Evolutionary conservation across 352 stramenopile genomes (phyloP).

Genomic region (Pythium insidiosum): DNA sequence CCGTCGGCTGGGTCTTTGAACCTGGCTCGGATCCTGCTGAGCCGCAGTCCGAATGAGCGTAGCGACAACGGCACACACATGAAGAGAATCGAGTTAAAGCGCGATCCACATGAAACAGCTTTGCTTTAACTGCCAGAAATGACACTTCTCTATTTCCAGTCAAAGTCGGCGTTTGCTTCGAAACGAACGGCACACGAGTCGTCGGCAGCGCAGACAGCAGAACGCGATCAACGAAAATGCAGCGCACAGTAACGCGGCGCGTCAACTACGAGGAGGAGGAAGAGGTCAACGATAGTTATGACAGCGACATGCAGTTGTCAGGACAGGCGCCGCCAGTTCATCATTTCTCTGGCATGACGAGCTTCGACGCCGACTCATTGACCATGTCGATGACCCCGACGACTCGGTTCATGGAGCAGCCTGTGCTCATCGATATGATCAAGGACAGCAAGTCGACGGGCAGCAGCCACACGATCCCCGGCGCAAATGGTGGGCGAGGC

Average conservation of each 20-base stretch:
- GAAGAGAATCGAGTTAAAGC: background rate
- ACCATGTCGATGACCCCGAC: conserved; percentile 42
- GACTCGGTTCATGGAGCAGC: conserved; percentile 43
- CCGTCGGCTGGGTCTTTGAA: conserved; percentile 33
- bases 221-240: no score
- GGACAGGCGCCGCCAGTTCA: no score
- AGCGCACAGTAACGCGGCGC: conserved; percentile 7
- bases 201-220: no score
- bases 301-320: no score
- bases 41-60: background rate
- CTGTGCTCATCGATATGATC: conserved; percentile 27
- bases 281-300: conserved; percentile 5
- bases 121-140: background rate
- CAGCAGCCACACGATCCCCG: no score
- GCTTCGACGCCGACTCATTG: conserved; percentile 5
- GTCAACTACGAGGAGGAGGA: background rate
- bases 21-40: background rate
- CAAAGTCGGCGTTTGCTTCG: no score
- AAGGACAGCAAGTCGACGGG: no score
- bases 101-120: background rate
- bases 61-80: background rate
- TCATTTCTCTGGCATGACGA: no score
- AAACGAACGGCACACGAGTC: no score
- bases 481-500: no score
- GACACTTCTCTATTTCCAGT: background rate